Evolutionary conservation across 1,284 basidiomycete species (phyloP), one percentile per base, ranked within the genome.

Genomic region (Irpex sp.): DNA sequence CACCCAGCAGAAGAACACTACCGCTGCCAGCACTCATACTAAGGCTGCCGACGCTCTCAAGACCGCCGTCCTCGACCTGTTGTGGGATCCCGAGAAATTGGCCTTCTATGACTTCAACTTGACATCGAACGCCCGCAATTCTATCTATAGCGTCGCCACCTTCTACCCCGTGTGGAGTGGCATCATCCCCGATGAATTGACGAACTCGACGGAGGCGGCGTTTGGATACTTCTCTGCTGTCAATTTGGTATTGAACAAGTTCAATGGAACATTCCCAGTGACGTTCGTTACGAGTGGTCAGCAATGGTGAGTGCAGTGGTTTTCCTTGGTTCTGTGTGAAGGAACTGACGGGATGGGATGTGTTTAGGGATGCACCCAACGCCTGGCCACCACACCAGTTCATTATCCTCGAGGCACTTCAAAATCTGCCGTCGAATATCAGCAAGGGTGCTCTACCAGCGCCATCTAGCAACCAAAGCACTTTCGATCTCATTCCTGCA

Each of bases 31-130:
- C 2, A 77, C 78, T 49, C 93, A 95, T 72, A 79, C 76, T n/a
- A 69, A 77, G 48, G 80, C 81, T 9, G 92, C 94, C 0, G 73
- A 79, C 0, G 76, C 77, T 4, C 79, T 94, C 54, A 84, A 84
- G 62, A 80, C 75, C 1, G 94, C 88, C 0, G 86, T 97, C 64
- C 78, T 96, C 51, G 96, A 97, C 72, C 82, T 98, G 11, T 82
- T 88, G 75, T 97, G 95, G 95, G 92, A 97, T 72, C 68, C 85
- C 0, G 76, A 77, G 2, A 93, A 92, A 79, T 80, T 94, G 34
- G 93, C 88, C 3, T 97, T 96, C 78, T 96, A 96, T 74, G 93
- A 95, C 75, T 96, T 88, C 76, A 93, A 93, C 75, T 75, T 87
- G 55, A 88, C 85, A 2, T 82, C 85, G 3, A 86, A 88, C 64